These are phyloP conservation scores for Solanum pennellii DNA, from an alignment of 257 asterid genomes.

Conservation along the genomic window DNA sequence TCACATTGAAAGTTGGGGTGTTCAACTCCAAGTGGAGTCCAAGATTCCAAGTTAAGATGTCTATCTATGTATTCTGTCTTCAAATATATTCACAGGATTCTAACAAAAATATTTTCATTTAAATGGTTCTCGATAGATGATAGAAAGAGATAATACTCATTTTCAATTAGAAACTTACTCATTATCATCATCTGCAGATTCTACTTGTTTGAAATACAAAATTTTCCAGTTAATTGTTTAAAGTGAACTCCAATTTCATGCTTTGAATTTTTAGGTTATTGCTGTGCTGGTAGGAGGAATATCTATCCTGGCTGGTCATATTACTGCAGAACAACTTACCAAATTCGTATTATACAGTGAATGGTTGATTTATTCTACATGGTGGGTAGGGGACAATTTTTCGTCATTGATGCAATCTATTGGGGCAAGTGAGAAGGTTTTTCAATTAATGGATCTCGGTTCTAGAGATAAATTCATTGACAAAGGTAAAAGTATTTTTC, in stretches of 20 bases:
- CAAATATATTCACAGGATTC: background rate
- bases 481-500: slow-evolving; percentile 31
- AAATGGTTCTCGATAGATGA: background rate
- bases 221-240: background rate
- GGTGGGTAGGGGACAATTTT: slow-evolving; percentile 96
- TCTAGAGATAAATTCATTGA: slow-evolving; percentile 64
- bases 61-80: background rate
- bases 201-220: background rate
- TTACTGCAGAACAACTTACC: slow-evolving; percentile 93
- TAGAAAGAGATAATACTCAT: background rate
- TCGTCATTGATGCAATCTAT: slow-evolving; percentile 90
- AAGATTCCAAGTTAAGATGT: background rate
- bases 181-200: background rate
- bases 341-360: slow-evolving; percentile 94
- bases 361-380: slow-evolving; percentile 94
- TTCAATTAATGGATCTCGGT: slow-evolving; percentile 61
- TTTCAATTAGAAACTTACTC: background rate
- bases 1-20: background rate
- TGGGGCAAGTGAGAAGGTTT: slow-evolving; percentile 98
- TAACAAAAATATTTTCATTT: background rate
- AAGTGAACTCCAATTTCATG: background rate
- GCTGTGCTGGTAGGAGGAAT: slow-evolving; percentile 97
- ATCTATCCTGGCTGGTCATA: slow-evolving; percentile 78
- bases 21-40: background rate
- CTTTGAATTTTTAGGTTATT: slow-evolving; percentile 48